Base-by-base conservation (phyloP, 2,329 filamentous ascomycete genomes). In the Colletotrichum sp. region DNA sequence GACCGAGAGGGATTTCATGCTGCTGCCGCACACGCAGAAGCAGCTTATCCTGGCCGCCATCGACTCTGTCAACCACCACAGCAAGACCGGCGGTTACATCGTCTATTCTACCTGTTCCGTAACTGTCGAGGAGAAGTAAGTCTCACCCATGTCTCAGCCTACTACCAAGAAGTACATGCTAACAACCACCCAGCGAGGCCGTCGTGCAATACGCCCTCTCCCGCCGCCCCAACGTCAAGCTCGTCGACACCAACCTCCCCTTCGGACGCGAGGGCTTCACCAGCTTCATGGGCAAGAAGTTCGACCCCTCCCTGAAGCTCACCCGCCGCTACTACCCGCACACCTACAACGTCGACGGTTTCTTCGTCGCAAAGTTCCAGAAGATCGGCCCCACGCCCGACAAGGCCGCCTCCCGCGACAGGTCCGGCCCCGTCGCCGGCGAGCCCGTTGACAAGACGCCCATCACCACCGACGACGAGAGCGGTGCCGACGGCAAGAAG, bases 61-160 rank as follows among this genome's bases (percentile, higher is more conserved):
- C 78, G 97, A 99, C 87, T 98, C 95, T 0, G 95, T 97, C 18
- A 96, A 98, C 84, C 96, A 98, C 83, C 88, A 92, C 66, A 96
- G 94, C 84, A 97, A 97, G 85, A 98, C 96, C 0, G 97, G 97
- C 69, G 97, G 97, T 68, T 98, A 96, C 86, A 90, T 99, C 71
- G 96, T 98, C 77, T 98, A 99, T 88, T 98, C 96, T 21, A 99
- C 97, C 28, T 99, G 97, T 86, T 96, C 93, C 78, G 96, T 98
- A 56, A 97, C 95, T 0, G 92, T 98, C 10, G 96, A 98, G 83
- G 96, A 98, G 86, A 91, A 77, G 83, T 83, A 76, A 77, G 80
- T 77, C 21, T 36, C 10, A 24, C 18, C 18, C 15, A 15, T 3
- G 1, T n/a, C 18, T 21, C 21, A 48, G 2, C 10, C 2, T 16